Evolutionary conservation across 306 rosid genomes (phyloP).

Genomic region (Echinosophora koreensis): DNA sequence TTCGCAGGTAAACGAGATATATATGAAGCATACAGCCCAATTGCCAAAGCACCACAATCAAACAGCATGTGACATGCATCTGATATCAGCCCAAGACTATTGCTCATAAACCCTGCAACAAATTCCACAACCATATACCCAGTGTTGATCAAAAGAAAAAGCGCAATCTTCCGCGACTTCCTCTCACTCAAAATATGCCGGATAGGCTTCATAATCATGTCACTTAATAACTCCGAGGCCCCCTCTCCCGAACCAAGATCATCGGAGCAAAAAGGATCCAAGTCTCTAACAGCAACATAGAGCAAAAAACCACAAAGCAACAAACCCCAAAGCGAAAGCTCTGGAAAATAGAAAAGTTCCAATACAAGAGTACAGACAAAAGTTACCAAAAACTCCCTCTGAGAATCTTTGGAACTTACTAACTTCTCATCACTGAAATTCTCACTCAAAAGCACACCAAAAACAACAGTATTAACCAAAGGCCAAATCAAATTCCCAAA

Average conservation of each 20-base stretch:
- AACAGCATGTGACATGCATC: constrained; percentile 99
- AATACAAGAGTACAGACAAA: constrained; percentile 71
- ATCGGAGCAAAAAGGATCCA: constrained; percentile 61
- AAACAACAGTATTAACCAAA: constrained; percentile 79
- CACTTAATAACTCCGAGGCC: constrained; percentile 54
- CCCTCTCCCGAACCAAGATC: constrained; percentile 63
- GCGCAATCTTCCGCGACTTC: constrained; percentile 87
- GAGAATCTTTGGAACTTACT: constrained; percentile 64
- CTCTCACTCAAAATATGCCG: constrained; percentile 89
- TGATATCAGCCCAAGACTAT: constrained; percentile 91
- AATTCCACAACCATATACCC: constrained; percentile 94
- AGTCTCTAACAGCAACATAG: constrained; percentile 78
- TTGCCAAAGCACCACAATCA: constrained; percentile 98
- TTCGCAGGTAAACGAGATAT: constrained; percentile 93
- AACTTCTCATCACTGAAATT: constrained; percentile 60
- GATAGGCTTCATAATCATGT: constrained; percentile 74
- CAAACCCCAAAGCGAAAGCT: constrained; percentile 91
- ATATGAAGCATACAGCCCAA: constrained; percentile 94
- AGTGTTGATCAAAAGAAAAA: constrained; percentile 87
- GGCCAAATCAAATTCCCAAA: constrained; percentile 76
- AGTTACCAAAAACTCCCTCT: constrained; percentile 75
- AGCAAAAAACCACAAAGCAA: constrained; percentile 79
- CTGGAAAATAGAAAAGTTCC: constrained; percentile 83
- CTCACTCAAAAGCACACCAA: constrained; percentile 83
- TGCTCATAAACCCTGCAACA: constrained; percentile 92